Conservation (phyloP, 1,284 basidiomycete genomes). For the Pulveroboletus sp. region DNA sequence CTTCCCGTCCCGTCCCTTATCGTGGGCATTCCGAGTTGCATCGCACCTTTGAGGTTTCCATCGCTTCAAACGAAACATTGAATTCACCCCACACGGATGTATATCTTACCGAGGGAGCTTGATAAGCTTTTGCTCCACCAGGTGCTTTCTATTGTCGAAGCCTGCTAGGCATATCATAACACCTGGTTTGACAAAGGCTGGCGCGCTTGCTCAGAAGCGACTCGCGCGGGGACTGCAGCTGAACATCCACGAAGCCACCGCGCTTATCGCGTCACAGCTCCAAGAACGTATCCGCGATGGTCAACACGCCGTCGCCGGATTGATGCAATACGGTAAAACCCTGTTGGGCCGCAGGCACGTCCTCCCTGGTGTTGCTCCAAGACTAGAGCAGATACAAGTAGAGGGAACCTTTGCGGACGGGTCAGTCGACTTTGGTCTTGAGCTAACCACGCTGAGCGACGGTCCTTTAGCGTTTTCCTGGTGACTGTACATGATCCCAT, state of each 20-base stretch:
- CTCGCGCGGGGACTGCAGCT: constrained; percentile 88
- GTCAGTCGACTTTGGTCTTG: constrained; percentile 44
- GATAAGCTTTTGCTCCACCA: constrained; percentile 56
- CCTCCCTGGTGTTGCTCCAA: constrained; percentile 68
- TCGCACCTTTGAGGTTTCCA: not conserved
- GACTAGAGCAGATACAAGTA: constrained; percentile 84
- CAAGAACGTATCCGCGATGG: constrained; percentile 98
- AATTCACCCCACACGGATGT: constrained; percentile 37
- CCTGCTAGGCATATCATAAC: not conserved
- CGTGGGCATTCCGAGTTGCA: no score
- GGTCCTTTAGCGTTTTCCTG: constrained; percentile 69
- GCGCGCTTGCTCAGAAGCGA: constrained; percentile 89
- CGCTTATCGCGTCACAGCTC: constrained; percentile 87
- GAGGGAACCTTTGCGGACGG: constrained; percentile 89
- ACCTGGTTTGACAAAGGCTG: constrained; percentile 51
- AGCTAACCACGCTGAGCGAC: not conserved
- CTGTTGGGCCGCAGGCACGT: constrained; percentile 91
- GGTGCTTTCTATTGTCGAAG: constrained; percentile 32
- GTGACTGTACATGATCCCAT: constrained; percentile 95
- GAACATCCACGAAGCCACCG: constrained; percentile 87
- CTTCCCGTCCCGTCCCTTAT: constrained; percentile 11
- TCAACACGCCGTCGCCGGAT: constrained; percentile 78
- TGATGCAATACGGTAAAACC: constrained; percentile 92
- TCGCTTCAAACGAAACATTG: not conserved
- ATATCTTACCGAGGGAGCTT: constrained; percentile 51